Base-by-base conservation (phyloP, 2,329 filamentous ascomycete genomes). In the Pseudogymnoascus sp. region DNA sequence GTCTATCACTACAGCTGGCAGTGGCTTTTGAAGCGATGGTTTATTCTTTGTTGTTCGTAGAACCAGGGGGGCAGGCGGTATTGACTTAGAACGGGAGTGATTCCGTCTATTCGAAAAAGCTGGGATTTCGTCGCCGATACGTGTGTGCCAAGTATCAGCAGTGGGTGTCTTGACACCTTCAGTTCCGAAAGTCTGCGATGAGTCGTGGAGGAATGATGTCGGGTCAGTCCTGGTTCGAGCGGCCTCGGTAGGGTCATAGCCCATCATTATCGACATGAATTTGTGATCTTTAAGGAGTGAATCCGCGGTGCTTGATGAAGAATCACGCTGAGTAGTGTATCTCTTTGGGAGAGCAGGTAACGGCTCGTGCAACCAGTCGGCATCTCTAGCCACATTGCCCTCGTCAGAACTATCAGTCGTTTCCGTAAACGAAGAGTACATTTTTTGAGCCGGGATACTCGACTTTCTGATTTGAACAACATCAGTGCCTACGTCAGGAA, bases 121-220 rank as follows among this genome's bases (percentile, higher is more conserved):
- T 22, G 82, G 83, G 62, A 81, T 81, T 22, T 81, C 76, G 50
- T 87, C 82, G 24, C 85, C 85, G 59, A 87, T 75, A 2, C 84
- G 82, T 37, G 76, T 78, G 70, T 87, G 83, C 79, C 84, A 87
- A 40, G 65, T 62, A 14, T 16, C n/a, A 24, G 4, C 11, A 26
- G 66, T 62, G 19, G 43, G 60, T 10, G 22, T 60, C 19, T 62
- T 41, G 50, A 56, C 1, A 11, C 26, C 28, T 56, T 56, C 28
- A 28, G n/a, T 33, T 19, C 26, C 50, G 6, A 56, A 56, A 14
- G 50, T 56, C 50, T 70, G 66, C 24, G 73, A 70, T 0, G 68
- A 69, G 41, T 76, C 72, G 2, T 70, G 61, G 38, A 70, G 66
- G 64, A 72, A 71, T 0, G 71, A 73, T n/a, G 26, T 56, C 8